A percentile compares a stretch with the other conserved stretches of the same genome.
Conservation (phyloP, 1,139 yeast species). For the Saccharomyces hybrid region DNA sequence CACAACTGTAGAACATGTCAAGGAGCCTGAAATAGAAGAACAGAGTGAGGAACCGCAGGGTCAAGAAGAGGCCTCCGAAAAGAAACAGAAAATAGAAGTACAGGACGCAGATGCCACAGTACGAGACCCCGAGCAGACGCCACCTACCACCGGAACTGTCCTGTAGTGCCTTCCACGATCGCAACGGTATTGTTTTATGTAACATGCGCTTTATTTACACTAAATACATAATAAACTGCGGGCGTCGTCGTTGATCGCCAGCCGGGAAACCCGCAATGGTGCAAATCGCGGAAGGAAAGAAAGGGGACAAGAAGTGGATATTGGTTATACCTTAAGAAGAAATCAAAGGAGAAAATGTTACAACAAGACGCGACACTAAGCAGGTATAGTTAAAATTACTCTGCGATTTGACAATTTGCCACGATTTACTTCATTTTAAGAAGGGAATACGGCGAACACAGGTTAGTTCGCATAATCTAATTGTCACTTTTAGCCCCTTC, state of each 20-base stretch:
- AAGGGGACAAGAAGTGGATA: neutral
- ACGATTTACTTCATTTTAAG: neutral
- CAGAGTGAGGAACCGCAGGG: neutral
- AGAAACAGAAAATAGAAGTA: slow-evolving; percentile 7
- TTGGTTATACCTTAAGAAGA: neutral
- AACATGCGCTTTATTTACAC: neutral
- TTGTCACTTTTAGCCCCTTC: neutral
- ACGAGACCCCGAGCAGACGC: neutral
- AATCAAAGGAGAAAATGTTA: neutral
- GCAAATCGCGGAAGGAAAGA: neutral
- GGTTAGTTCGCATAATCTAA: neutral
- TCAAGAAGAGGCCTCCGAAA: neutral
- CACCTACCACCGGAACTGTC: neutral
- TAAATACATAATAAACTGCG: neutral
- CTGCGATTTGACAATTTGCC: neutral
- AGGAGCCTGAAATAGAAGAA: slow-evolving; percentile 5
- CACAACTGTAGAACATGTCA: slow-evolving; percentile 6
- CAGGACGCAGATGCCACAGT: neutral
- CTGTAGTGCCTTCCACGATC: neutral
- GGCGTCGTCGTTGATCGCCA: neutral
- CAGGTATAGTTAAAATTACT: neutral
- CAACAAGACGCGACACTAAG: neutral
- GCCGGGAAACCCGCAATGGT: neutral
- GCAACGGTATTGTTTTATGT: neutral
- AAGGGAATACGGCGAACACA: neutral